These are phyloP conservation scores for Kluyveromyces sp. DNA, from an alignment of 1,139 yeast genomes.

Conservation along the genomic window DNA sequence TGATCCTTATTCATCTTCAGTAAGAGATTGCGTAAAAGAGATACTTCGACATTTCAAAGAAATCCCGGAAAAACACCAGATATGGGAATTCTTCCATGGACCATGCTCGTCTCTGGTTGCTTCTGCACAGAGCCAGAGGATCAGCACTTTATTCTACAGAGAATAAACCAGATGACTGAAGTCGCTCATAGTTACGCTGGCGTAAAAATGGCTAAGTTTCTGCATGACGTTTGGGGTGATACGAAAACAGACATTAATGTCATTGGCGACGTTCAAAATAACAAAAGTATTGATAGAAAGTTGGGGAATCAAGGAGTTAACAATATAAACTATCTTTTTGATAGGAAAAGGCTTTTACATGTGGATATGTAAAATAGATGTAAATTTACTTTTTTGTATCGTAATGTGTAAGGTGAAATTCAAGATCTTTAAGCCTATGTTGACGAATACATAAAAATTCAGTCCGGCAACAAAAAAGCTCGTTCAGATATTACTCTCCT, in stretches of 20 bases:
- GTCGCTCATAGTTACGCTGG: constrained; percentile 14
- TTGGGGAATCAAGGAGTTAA: neutral
- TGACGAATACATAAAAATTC: too few relatives aligned
- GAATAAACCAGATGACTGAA: constrained; percentile 10
- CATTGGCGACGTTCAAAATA: neutral
- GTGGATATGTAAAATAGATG: constrained; percentile 6
- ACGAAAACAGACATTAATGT: neutral
- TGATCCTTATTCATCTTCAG: constrained; percentile 5
- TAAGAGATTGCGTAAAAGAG: constrained; percentile 9
- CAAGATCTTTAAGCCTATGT: too few relatives aligned
- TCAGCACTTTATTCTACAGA: constrained; percentile 8
- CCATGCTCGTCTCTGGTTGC: constrained; percentile 10
- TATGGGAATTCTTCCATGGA: constrained; percentile 15
- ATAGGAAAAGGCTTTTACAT: constrained; percentile 8
- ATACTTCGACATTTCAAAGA: constrained; percentile 7
- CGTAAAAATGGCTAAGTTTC: constrained; percentile 10
- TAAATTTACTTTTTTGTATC: too few relatives aligned
- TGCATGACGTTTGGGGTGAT: constrained; percentile 13
- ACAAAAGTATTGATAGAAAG: neutral
- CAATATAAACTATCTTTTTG: constrained; percentile 8
- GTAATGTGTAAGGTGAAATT: too few relatives aligned
- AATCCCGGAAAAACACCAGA: constrained; percentile 10
- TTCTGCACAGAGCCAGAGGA: constrained; percentile 9
- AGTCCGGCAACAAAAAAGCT: too few relatives aligned
- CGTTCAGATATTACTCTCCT: too few relatives aligned